Evolutionary conservation across 2,329 filamentous ascomycete species (phyloP), one percentile per base, ranked within the genome.

Genomic region (Didymella pomorum): DNA sequence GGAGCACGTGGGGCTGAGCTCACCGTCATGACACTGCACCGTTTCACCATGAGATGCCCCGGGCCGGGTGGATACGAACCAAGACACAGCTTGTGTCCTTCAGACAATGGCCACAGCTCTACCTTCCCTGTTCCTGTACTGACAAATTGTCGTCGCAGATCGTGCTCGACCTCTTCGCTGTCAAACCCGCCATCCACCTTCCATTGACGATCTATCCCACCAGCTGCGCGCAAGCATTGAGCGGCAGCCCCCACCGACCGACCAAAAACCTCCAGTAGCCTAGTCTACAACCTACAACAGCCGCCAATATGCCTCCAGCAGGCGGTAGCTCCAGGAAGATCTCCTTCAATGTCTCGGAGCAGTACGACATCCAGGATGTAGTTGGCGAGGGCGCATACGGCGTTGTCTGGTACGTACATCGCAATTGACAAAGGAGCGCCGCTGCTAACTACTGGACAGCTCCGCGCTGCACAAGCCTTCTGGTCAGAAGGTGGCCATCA

Each of bases 361-460:
- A 99, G 79, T 99, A 99, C 78, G 95, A 99, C 76, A 99, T 99
- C 68, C 94, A 98, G 79, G 95, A 99, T 88, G 95, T 99, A 47
- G 96, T 99, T 60, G 95, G 95, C 69, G 95, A 99, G 81, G 95
- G 95, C 75, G 95, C 95, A 66, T 99, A 99, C 75, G 95, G 95
- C 78, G 94, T 99, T 66, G 95, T 99, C 68, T 98, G 95, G 93
- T 97, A 86, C 78, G 90, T 81, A 53, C 31, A 39, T 23, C 39
- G 43, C 45, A 9, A 46, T 42, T 37, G 56, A 42, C 16, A 3
- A 14, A 18, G 20, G 23, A 31, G 18, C n/a, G 4, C 58, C 16
- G 23, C 41, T 60, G 42, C 65, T 76, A 56, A 77, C 61, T 35
- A 20, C 21, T 28, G 39, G 43, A 62, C 70, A 97, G 93, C 82